These are phyloP conservation scores for Spergularia azorica DNA, from an alignment of 179 eudicot genomes.

Conservation along the genomic window DNA sequence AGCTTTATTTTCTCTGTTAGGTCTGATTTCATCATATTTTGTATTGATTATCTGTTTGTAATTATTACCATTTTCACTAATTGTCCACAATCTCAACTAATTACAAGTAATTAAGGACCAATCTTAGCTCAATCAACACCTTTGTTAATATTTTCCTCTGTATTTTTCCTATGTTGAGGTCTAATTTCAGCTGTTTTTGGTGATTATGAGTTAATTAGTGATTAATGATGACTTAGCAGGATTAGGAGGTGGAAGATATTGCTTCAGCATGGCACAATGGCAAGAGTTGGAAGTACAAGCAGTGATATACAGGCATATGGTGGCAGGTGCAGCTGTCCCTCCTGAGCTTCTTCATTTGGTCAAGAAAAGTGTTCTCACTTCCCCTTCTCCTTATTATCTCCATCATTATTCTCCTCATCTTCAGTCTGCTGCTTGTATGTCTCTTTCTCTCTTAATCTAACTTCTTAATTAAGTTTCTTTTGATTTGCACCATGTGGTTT, in stretches of 20 bases:
- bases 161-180: too few relatives aligned
- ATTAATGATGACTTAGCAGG: slow-evolving; percentile 21
- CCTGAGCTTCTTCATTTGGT: slow-evolving; percentile 67
- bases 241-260: slow-evolving; percentile 46
- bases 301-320: slow-evolving; percentile 72
- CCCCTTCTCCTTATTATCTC: slow-evolving; percentile 39
- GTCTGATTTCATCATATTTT: neutral
- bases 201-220: neutral
- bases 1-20: neutral
- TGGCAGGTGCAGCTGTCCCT: slow-evolving; percentile 73
- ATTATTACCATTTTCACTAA: too few relatives aligned
- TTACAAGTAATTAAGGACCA: too few relatives aligned
- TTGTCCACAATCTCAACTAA: too few relatives aligned
- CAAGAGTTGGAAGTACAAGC: slow-evolving; percentile 90
- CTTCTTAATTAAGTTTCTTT: too few relatives aligned
- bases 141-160: too few relatives aligned
- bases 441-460: neutral
- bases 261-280: slow-evolving; percentile 79
- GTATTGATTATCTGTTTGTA: neutral
- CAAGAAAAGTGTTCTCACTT: slow-evolving; percentile 52
- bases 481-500: too few relatives aligned
- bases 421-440: slow-evolving; percentile 67
- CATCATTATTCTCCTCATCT: slow-evolving; percentile 46
- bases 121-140: too few relatives aligned
- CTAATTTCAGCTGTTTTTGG: too few relatives aligned